Evolutionary conservation across 805 yeast species (phyloP).

Genomic region (Pichia paraexigua): DNA sequence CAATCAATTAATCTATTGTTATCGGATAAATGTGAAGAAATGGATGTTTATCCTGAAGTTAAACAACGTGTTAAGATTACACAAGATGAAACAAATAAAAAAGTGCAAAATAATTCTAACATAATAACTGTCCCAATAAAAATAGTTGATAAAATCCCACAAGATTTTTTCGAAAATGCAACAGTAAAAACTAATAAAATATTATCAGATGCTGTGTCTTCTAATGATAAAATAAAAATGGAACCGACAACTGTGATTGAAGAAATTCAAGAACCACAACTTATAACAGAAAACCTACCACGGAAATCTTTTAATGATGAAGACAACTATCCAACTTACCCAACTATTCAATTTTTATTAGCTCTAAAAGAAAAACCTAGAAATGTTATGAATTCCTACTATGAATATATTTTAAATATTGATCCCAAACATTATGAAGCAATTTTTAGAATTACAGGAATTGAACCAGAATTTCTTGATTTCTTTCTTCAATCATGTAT

Average conservation of each 20-base stretch:
- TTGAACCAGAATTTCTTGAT: conserved; percentile 42
- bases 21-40: not conserved
- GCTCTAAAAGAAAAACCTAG: conserved; percentile 27
- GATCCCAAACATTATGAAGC: conserved; percentile 19
- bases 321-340: conserved; percentile 36
- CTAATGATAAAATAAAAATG: not conserved
- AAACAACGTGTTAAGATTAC: not conserved
- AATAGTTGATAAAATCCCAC: conserved; percentile 17
- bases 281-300: not conserved
- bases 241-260: not conserved
- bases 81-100: not conserved
- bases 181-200: not conserved
- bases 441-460: conserved; percentile 35
- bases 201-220: not conserved
- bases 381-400: conserved; percentile 21
- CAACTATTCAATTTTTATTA: conserved; percentile 38
- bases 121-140: conserved; percentile 7
- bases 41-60: not conserved
- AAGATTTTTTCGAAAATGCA: conserved; percentile 6
- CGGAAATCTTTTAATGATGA: not conserved
- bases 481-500: conserved; percentile 38
- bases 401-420: conserved; percentile 30
- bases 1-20: conserved; percentile 6
- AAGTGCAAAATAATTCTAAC: not conserved
- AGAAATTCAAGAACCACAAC: not conserved